phyloP scores from a whole-genome alignment of 805 yeast genomes.

The Middelhovenomyces tepae region DNA sequence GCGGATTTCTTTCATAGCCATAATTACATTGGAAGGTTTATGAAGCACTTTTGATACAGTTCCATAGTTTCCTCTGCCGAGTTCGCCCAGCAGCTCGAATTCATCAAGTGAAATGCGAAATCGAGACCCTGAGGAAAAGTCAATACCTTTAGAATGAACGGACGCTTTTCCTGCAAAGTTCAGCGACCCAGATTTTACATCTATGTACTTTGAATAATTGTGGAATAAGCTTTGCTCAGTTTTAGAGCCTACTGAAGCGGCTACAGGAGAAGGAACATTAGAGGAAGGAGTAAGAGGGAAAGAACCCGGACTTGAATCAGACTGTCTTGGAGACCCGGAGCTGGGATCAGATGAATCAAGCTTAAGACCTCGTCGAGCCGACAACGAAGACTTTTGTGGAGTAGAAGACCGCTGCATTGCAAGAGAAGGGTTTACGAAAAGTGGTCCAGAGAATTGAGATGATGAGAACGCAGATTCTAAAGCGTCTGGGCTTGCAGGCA shows the following conservation, averaged over 20 bases:
- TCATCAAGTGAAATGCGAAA: conserved; percentile 83
- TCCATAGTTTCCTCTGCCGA: conserved; percentile 96
- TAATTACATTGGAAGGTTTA: conserved; percentile 80
- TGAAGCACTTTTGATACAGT: conserved; percentile 89
- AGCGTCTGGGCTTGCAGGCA: no score
- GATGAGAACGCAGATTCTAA: no score
- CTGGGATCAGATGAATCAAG: conserved; percentile 26
- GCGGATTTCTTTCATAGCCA: conserved; percentile 96
- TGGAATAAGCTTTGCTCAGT: conserved; percentile 44
- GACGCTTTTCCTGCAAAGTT: conserved; percentile 93
- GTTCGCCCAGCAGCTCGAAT: conserved; percentile 58
- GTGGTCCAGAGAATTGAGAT: no score
- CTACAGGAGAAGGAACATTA: conserved; percentile 4
- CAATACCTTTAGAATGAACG: conserved; percentile 83
- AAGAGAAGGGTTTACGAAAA: no score
- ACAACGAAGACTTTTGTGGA: conserved; percentile 22
- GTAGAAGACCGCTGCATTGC: no score
- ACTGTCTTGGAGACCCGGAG: conserved; percentile 20
- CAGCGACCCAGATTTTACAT: conserved; percentile 83
- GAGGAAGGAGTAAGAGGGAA: conserved; percentile 5
- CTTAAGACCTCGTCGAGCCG: conserved; percentile 30
- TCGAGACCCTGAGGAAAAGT: conserved; percentile 79
- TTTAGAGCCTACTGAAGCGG: conserved; percentile 8
- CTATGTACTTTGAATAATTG: conserved; percentile 78
- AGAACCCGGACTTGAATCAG: conserved; percentile 23